Percentiles rank a stretch among this genome's conserved stretches.
Evolutionary conservation across 148 eudicot species (phyloP).

Genomic region (Cornus suecica): DNA sequence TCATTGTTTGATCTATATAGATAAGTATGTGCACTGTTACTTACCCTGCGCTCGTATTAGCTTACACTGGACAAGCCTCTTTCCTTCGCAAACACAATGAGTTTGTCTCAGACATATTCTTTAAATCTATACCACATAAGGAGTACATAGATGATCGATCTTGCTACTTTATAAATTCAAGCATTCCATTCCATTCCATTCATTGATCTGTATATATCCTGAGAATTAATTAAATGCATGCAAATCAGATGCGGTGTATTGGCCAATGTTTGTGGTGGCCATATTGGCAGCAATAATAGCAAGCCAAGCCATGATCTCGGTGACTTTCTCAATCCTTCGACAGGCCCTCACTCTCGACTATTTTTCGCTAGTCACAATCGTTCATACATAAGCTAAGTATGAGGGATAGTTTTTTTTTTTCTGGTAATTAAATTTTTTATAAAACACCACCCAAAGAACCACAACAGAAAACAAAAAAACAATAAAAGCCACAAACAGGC

Average conservation of each 20-base stretch:
- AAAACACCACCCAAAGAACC: too few relatives aligned
- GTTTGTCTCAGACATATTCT: slow-evolving; percentile 28
- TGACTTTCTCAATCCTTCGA: slow-evolving; percentile 38
- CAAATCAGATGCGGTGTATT: too few relatives aligned
- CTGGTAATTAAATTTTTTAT: too few relatives aligned
- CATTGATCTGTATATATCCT: too few relatives aligned
- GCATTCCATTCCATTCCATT: too few relatives aligned
- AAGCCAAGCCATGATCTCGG: slow-evolving; percentile 49
- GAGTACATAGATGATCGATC: background rate
- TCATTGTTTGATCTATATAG: slow-evolving; percentile 23
- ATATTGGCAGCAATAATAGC: slow-evolving; percentile 44
- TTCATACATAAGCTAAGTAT: slow-evolving; percentile 42
- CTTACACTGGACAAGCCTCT: slow-evolving; percentile 39
- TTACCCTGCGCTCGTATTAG: slow-evolving; percentile 35
- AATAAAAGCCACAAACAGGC: too few relatives aligned
- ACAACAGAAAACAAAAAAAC: too few relatives aligned
- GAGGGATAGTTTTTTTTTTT: too few relatives aligned
- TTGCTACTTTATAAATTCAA: too few relatives aligned
- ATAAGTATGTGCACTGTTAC: slow-evolving; percentile 29
- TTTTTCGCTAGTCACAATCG: slow-evolving; percentile 43
- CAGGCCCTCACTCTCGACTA: slow-evolving; percentile 47
- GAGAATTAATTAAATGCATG: too few relatives aligned
- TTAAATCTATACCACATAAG: slow-evolving; percentile 28
- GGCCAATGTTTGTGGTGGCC: slow-evolving; percentile 50
- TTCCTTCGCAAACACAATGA: slow-evolving; percentile 29